Base-by-base conservation (phyloP, 257 asterid species). In the Anisodus tanguticus region DNA sequence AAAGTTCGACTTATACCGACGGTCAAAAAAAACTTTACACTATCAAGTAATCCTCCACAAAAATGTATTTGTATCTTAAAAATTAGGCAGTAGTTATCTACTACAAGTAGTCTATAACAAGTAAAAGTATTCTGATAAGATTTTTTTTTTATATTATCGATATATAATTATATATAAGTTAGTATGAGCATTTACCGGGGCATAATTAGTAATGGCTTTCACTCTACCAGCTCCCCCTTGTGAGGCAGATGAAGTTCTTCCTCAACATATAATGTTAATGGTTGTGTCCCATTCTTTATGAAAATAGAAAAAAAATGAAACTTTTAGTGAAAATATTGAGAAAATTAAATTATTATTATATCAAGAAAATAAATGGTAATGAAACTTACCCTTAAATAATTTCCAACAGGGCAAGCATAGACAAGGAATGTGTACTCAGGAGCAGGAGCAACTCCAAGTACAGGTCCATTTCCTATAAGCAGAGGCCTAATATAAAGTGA, bases 381-480 rank as follows among this genome's bases (percentile, higher is more conserved):
- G n/a, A 13, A 9, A 17, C 2, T 15, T 59, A 94, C 98, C 97
- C 94, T 92, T 85, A 89, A 95, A 88, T 95, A 95, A 86, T 92
- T 95, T 41, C 97, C 98, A 37, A 94, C 98, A 3, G 98, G 98
- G 2, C 97, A 93, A 83, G 96, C 98, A 90, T 87, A 95, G 5
- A 93, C 91, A 49, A 95, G 79, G 79, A 95, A 95, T 4, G 97
- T 95, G 90, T 87, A 94, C 35, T 95, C 98, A 10, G 95, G 86
- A 43, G 98, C 87, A 8, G 97, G 98, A 15, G 93, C 95, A 71
- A 94, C 72, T 11, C 98, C 98, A 39, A 94, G 89, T 35, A 92
- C 57, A 37, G 98, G 87, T 17, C 98, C 98, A 82, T 88, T 95
- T 82, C 97, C 98, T 3, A 95, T 85, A 47, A 95, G 95, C 86